Percentiles rank a stretch among this genome's conserved stretches.
Conservation (phyloP, 345 rosid species). For the Salix brachista region DNA sequence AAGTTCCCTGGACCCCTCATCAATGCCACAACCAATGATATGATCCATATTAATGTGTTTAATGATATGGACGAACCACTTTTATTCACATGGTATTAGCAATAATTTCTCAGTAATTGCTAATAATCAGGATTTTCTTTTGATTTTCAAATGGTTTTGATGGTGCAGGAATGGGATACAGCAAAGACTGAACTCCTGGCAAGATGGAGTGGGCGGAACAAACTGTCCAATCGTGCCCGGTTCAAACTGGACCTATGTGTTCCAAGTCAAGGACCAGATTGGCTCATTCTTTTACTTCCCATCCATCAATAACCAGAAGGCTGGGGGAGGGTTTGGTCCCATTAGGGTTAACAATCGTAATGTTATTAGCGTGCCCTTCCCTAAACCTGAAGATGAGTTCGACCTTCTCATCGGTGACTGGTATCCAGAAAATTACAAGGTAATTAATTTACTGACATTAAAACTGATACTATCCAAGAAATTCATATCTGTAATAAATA, state of each 20-base stretch:
- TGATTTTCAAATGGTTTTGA: too few species aligned
- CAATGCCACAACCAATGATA: slow-evolving; percentile 23
- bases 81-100: slow-evolving; percentile 24
- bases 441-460: slow-evolving; percentile 6
- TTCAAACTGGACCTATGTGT: slow-evolving; percentile 13
- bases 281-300: slow-evolving; percentile 17
- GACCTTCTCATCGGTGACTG: slow-evolving; percentile 18
- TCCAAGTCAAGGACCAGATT: slow-evolving; percentile 24
- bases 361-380: slow-evolving; percentile 3
- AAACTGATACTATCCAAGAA: too few species aligned
- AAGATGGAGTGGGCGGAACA: slow-evolving; percentile 24
- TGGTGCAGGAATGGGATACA: slow-evolving; percentile 22
- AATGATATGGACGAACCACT: slow-evolving; percentile 26
- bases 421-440: slow-evolving; percentile 33
- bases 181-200: slow-evolving; percentile 25
- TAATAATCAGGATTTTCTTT: too few species aligned
- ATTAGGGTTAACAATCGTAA: slow-evolving; percentile 12
- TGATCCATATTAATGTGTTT: slow-evolving; percentile 18
- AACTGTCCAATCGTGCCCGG: slow-evolving; percentile 22
- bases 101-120: too few species aligned
- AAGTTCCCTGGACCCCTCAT: slow-evolving; percentile 32
- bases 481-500: too few species aligned
- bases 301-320: slow-evolving; percentile 15
- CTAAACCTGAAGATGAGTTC: slow-evolving; percentile 18
- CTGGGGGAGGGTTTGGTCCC: slow-evolving; percentile 21